A percentile compares a stretch with the other conserved stretches of the same genome.
Conservation (phyloP, 148 eudicot genomes). For the Camellia lanceoleosa region DNA sequence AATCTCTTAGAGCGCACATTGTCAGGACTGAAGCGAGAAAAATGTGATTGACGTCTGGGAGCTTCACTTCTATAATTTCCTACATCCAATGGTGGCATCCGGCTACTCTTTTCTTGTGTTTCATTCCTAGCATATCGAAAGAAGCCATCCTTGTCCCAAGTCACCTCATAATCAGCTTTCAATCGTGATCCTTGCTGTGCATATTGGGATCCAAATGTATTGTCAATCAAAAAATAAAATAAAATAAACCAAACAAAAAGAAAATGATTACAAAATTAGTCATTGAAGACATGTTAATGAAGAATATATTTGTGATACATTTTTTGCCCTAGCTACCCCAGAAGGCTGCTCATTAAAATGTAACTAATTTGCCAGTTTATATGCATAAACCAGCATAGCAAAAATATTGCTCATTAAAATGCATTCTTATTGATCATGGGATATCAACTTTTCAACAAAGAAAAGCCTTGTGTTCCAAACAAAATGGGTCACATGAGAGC, state of each 20-base stretch:
- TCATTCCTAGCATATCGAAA: constrained; percentile 41
- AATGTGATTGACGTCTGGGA: constrained; percentile 36
- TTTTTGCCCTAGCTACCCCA: background rate
- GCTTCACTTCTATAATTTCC: constrained; percentile 47
- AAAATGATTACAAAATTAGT: background rate
- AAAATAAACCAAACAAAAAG: background rate
- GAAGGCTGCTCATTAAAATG: background rate
- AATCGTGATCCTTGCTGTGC: constrained; percentile 82
- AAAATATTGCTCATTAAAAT: too few species aligned
- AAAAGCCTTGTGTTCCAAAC: background rate
- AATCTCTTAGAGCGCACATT: constrained; percentile 58
- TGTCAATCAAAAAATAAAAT: background rate
- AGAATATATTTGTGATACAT: background rate
- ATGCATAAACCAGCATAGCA: background rate
- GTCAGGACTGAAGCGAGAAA: constrained; percentile 55
- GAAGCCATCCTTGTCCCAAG: constrained; percentile 69
- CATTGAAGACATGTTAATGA: background rate
- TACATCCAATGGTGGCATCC: constrained; percentile 22
- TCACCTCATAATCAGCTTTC: constrained; percentile 81
- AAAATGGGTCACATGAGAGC: background rate
- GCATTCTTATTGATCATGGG: background rate
- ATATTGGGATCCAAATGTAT: background rate
- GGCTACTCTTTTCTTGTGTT: constrained; percentile 35
- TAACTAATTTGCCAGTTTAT: background rate
- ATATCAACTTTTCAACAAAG: background rate